Conservation (phyloP, 805 yeast genomes). For the Hanseniaspora thailandica region DNA sequence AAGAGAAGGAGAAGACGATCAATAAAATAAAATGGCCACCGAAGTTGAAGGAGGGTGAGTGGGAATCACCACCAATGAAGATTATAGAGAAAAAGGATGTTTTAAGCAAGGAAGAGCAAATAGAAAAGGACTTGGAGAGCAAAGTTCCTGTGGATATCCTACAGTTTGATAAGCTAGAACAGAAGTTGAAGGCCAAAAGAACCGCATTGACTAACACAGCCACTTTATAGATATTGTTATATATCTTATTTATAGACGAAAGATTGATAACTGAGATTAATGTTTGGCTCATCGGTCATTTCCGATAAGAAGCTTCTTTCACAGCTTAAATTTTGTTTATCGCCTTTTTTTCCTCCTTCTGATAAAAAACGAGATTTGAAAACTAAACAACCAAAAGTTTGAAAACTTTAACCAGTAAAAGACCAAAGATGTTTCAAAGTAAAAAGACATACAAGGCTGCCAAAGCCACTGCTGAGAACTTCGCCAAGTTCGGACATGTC, state of each 20-base stretch:
- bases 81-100: not conserved
- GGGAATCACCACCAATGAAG: conserved; percentile 9
- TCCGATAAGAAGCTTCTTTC: too few species aligned
- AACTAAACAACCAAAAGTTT: too few species aligned
- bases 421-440: not conserved
- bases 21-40: not conserved
- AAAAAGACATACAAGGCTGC: not conserved
- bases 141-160: conserved; percentile 9
- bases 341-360: too few species aligned
- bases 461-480: conserved; percentile 11
- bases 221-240: not conserved
- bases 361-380: too few species aligned
- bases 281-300: not conserved
- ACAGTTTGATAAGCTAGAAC: conserved; percentile 8
- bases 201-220: not conserved
- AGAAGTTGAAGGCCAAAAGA: conserved; percentile 2
- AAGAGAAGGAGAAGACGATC: not conserved
- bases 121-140: conserved; percentile 1
- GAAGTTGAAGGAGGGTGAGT: not conserved
- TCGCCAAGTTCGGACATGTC: conserved; percentile 4
- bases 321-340: too few species aligned
- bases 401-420: too few species aligned
- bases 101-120: not conserved
- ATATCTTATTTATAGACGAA: too few species aligned
- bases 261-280: not conserved